Evolutionary conservation across 2,329 filamentous ascomycete genomes (phyloP).

Genomic region (Periglandula ipomoeae): DNA sequence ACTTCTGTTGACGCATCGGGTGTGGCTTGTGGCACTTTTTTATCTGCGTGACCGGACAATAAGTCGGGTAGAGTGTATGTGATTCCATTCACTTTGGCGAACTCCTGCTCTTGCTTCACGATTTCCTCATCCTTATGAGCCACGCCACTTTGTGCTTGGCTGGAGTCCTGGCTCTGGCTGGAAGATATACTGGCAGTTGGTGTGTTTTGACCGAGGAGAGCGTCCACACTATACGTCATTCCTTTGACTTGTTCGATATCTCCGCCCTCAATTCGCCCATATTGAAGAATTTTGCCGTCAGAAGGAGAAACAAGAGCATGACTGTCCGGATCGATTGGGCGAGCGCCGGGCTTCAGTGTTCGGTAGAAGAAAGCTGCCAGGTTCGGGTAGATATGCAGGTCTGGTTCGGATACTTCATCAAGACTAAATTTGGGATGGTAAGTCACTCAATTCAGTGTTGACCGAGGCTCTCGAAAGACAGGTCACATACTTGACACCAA

Average conservation of each 20-base stretch:
- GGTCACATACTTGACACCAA: slow-evolving; percentile 73
- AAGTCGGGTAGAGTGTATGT: slow-evolving; percentile 86
- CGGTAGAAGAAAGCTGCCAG: slow-evolving; percentile 97
- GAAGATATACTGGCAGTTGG: slow-evolving; percentile 42
- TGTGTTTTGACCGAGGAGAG: slow-evolving; percentile 65
- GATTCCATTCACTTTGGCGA: slow-evolving; percentile 89
- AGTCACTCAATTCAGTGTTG: slow-evolving; percentile 10
- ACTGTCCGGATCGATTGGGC: slow-evolving; percentile 73
- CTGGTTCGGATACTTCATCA: slow-evolving; percentile 76
- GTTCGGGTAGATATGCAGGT: slow-evolving; percentile 85
- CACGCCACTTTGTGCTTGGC: slow-evolving; percentile 17
- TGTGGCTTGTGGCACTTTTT: slow-evolving; percentile 38
- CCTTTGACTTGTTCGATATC: slow-evolving; percentile 98
- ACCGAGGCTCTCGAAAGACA: neutral
- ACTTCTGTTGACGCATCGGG: slow-evolving; percentile 62
- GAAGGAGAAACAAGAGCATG: slow-evolving; percentile 79
- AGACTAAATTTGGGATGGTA: slow-evolving; percentile 43
- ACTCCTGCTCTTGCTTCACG: slow-evolving; percentile 79
- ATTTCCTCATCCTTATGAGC: slow-evolving; percentile 49
- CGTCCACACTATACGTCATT: slow-evolving; percentile 94
- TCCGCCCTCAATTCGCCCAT: slow-evolving; percentile 81
- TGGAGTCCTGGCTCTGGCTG: slow-evolving; percentile 14
- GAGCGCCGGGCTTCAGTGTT: slow-evolving; percentile 76
- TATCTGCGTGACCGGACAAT: slow-evolving; percentile 58
- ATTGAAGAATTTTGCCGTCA: slow-evolving; percentile 86